phyloP scores from a whole-genome alignment of 768 basidiomycete genomes.

The Lactarius pseudohatsudake region DNA sequence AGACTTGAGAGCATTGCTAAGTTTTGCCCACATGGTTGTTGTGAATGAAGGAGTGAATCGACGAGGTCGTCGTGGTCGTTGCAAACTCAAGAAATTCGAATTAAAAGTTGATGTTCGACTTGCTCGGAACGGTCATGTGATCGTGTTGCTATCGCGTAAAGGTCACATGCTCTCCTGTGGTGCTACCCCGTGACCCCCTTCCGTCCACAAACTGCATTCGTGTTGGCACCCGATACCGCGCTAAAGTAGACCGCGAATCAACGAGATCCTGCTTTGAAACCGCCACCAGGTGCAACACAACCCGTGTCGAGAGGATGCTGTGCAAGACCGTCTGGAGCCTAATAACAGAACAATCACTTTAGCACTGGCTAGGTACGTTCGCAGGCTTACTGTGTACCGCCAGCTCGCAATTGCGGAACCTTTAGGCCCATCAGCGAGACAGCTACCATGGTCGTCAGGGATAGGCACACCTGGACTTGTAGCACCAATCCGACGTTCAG shows the following conservation, averaged over 20 bases:
- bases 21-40: slow-evolving; percentile 25
- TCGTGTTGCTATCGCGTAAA: slow-evolving; percentile 15
- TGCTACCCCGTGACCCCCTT: not conserved
- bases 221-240: not conserved
- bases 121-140: slow-evolving; percentile 20
- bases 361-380: not conserved
- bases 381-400: slow-evolving; percentile 13
- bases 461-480: slow-evolving; percentile 10
- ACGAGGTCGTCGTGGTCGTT: slow-evolving; percentile 19
- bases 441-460: not conserved
- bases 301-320: slow-evolving; percentile 23
- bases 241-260: not conserved
- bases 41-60: slow-evolving; percentile 11
- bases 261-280: slow-evolving; percentile 5
- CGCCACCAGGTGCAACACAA: slow-evolving; percentile 17
- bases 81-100: not conserved
- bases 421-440: not conserved
- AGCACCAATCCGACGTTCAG: slow-evolving; percentile 20
- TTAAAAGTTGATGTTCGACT: slow-evolving; percentile 25
- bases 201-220: not conserved
- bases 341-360: not conserved
- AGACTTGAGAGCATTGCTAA: slow-evolving; percentile 26
- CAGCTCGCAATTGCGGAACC: slow-evolving; percentile 14
- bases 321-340: slow-evolving; percentile 21
- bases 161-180: slow-evolving; percentile 9